These are phyloP conservation scores for Phenoliferia sp. DNA, from an alignment of 1,284 basidiomycete genomes.

Conservation along the genomic window DNA sequence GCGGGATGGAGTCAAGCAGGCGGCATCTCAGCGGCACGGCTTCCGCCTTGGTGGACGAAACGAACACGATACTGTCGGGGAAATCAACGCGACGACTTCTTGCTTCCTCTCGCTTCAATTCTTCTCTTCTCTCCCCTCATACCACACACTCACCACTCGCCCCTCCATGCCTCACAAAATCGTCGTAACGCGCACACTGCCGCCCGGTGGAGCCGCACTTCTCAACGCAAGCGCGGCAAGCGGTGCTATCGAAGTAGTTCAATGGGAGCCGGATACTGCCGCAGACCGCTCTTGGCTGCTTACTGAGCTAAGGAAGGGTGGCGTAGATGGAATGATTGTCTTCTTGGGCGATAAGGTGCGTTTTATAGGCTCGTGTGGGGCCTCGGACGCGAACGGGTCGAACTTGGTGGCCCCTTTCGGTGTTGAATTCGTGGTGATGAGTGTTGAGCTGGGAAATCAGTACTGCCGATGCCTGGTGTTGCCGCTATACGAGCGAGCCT, in stretches of 20 bases:
- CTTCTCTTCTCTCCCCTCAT: neutral
- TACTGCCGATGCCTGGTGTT: no score
- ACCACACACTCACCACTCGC: neutral
- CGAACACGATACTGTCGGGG: no score
- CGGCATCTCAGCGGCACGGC: no score
- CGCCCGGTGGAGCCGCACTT: constrained; percentile 48
- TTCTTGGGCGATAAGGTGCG: constrained; percentile 64
- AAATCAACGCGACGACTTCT: no score
- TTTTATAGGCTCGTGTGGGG: neutral
- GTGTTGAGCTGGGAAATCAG: no score
- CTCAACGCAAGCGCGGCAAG: constrained; percentile 44
- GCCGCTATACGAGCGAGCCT: no score
- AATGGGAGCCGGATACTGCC: constrained; percentile 63
- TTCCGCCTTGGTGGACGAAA: no score
- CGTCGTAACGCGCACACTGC: constrained; percentile 63
- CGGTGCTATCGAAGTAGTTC: constrained; percentile 51
- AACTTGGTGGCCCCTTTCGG: no score
- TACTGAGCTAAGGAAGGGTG: constrained; percentile 55
- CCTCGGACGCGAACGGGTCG: neutral
- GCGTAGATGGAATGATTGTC: constrained; percentile 61
- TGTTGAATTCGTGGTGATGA: no score
- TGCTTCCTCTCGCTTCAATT: no score
- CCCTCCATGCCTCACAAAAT: constrained; percentile 55
- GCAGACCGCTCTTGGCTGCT: constrained; percentile 73
- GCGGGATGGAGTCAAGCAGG: neutral